phyloP scores from a whole-genome alignment of 495 filamentous ascomycete species.

The Aspergillus ellipticus region DNA sequence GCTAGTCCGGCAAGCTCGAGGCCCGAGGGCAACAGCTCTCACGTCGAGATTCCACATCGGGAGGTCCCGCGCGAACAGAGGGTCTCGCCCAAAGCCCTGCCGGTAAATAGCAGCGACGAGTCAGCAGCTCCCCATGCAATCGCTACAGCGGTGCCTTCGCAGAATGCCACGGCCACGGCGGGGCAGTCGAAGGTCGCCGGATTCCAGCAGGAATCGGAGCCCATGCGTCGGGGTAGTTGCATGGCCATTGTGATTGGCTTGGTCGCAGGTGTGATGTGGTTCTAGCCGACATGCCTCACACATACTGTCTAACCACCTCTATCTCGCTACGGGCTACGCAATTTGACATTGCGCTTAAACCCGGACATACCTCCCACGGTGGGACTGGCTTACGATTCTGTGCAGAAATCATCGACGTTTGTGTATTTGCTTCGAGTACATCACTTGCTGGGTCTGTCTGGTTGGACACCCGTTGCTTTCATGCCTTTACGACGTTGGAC shows the following conservation, averaged over 20 bases:
- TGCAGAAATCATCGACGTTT: neutral
- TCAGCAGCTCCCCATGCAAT: neutral
- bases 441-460: neutral
- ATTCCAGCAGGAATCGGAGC: conserved; percentile 24
- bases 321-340: neutral
- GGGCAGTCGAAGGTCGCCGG: conserved; percentile 27
- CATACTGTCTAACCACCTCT: neutral
- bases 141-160: neutral
- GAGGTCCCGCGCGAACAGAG: neutral
- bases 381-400: conserved; percentile 5
- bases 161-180: conserved; percentile 7
- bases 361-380: neutral
- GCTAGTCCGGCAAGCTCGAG: neutral
- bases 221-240: conserved; percentile 33
- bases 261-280: conserved; percentile 42
- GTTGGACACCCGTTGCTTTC: neutral
- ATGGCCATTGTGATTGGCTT: conserved; percentile 44
- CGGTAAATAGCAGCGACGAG: conserved; percentile 5
- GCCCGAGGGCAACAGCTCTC: neutral
- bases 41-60: neutral
- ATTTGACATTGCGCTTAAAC: conserved; percentile 1
- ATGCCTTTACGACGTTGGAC: conserved; percentile 2
- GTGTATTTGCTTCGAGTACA: neutral
- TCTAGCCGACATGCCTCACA: conserved; percentile 15
- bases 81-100: neutral